A percentile compares a stretch with the other conserved stretches of the same genome.
These are phyloP conservation scores for Epichloe coenophiala DNA, from an alignment of 2,329 filamentous ascomycete genomes.

Conservation along the genomic window DNA sequence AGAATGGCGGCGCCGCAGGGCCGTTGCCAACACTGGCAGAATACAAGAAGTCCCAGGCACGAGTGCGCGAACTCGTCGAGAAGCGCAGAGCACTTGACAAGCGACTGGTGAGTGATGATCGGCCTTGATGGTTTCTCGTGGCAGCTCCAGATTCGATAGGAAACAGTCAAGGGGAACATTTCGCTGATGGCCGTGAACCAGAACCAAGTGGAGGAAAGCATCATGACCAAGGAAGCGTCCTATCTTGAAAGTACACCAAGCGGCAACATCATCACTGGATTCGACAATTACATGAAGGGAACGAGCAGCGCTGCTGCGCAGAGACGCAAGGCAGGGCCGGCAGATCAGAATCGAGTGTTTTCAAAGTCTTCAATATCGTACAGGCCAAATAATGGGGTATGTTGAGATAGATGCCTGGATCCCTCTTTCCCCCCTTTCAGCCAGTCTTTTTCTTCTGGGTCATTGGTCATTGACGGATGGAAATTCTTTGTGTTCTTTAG, in stretches of 20 bases:
- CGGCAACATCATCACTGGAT: conserved; percentile 94
- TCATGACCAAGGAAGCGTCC: conserved; percentile 67
- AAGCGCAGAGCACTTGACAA: conserved; percentile 25
- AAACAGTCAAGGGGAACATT: not conserved
- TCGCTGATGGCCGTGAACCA: conserved; percentile 20
- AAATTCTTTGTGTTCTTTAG: conserved; percentile 9
- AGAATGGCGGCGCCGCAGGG: conserved; percentile 12
- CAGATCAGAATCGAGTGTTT: conserved; percentile 64
- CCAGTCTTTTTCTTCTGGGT: not conserved
- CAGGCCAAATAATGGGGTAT: conserved; percentile 28
- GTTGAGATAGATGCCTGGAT: conserved; percentile 1
- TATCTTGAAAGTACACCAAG: conserved; percentile 83
- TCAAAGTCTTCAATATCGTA: conserved; percentile 51
- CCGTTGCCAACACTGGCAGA: conserved; percentile 27
- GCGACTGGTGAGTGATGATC: conserved; percentile 19
- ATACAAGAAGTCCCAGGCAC: conserved; percentile 36
- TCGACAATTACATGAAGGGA: conserved; percentile 97
- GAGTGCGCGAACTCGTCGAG: conserved; percentile 33
- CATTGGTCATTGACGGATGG: not conserved
- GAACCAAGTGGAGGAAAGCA: conserved; percentile 56
- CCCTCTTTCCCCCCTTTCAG: not conserved
- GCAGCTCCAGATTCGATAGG: not conserved
- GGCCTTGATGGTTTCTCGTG: not conserved
- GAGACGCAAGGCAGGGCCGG: conserved; percentile 49
- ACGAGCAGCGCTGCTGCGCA: conserved; percentile 48